These are phyloP conservation scores for Hordeum marinum DNA, from an alignment of 176 grass and related monocot species.

Conservation along the genomic window DNA sequence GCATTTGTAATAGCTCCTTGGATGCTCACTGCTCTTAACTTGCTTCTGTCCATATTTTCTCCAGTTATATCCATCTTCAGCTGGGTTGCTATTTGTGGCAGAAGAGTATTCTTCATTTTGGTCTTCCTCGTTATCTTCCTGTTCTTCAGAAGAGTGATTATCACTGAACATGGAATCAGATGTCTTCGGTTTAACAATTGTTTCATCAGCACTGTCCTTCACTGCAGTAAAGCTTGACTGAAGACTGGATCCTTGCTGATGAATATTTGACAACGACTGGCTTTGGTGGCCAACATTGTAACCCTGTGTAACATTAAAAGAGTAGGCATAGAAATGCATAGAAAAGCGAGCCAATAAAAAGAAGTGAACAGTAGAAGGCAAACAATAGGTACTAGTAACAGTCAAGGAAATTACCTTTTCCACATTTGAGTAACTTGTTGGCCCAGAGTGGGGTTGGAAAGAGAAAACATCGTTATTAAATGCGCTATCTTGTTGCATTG, in stretches of 20 bases:
- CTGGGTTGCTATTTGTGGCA: conserved; percentile 19
- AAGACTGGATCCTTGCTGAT: conserved; percentile 48
- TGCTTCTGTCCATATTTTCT: conserved; percentile 79
- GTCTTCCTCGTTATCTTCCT: conserved; percentile 32
- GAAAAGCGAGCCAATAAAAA: conserved; percentile 7
- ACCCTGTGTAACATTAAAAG: background rate
- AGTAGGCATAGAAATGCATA: conserved; percentile 7
- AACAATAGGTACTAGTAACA: background rate
- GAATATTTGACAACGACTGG: conserved; percentile 30
- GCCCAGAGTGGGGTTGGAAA: conserved; percentile 60
- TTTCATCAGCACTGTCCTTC: conserved; percentile 35
- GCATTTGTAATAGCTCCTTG: conserved; percentile 75
- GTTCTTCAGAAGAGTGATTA: conserved; percentile 44
- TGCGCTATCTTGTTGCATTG: conserved; percentile 17
- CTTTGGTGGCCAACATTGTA: conserved; percentile 24
- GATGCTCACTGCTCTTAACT: conserved; percentile 67
- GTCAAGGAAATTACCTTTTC: conserved; percentile 47
- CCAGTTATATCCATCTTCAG: conserved; percentile 74
- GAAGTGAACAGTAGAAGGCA: background rate
- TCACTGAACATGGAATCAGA: conserved; percentile 45
- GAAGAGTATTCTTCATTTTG: conserved; percentile 42
- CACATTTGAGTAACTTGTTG: conserved; percentile 38
- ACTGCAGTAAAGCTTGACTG: conserved; percentile 51
- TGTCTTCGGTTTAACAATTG: conserved; percentile 13
- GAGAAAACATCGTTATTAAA: conserved; percentile 68